Evolutionary conservation across 2,329 filamentous ascomycete species (phyloP), one percentile per base, ranked within the genome.

Genomic region (Fusarium lateritium): DNA sequence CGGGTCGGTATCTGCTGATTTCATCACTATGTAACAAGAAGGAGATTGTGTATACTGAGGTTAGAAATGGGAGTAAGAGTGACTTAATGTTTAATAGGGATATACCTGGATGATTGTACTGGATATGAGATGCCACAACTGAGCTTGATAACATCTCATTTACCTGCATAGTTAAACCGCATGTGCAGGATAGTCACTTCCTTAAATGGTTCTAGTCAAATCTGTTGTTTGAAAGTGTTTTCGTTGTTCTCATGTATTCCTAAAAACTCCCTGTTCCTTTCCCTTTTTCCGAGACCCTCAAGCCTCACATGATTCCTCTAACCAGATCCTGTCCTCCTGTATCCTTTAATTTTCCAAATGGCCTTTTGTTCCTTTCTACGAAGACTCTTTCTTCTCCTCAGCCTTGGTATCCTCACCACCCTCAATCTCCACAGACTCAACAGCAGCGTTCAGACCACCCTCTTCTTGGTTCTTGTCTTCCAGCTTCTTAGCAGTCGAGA

Each of bases 391-490:
- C 61, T 63, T 69, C 24, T 73, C 72, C 13, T 74, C 72, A 1
- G 50, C 58, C 39, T 76, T 75, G 2, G 61, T 71, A 6, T 77
- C 77, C 5, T 74, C 76, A 0, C 70, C 79, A 11, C 76, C 81
- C 33, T 77, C 76, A 31, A 84, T 69, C 62, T 82, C 78, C 5
- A 84, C 77, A 1, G 76, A 78, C 34, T 76, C 79, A 2, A 82
- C 78, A 1, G 78, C 79, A 21, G 69, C 76, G 17, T 73, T 80
- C 50, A 88, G 65, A 0, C 83, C 85, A 19, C 79, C 80, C 56
- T 80, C 79, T 49, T 80, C 79, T 39, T 79, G 79, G 52, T 86
- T 85, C 57, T 81, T 78, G 6, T 78, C 79, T 75, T 88, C 86
- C 13, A 88, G 68, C 47, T 79, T 79, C 46, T 80, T 80, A 21